A percentile compares a stretch with the other conserved stretches of the same genome.
Evolutionary conservation across 768 basidiomycete genomes (phyloP).

Genomic region (Cystobasidium tubakii): DNA sequence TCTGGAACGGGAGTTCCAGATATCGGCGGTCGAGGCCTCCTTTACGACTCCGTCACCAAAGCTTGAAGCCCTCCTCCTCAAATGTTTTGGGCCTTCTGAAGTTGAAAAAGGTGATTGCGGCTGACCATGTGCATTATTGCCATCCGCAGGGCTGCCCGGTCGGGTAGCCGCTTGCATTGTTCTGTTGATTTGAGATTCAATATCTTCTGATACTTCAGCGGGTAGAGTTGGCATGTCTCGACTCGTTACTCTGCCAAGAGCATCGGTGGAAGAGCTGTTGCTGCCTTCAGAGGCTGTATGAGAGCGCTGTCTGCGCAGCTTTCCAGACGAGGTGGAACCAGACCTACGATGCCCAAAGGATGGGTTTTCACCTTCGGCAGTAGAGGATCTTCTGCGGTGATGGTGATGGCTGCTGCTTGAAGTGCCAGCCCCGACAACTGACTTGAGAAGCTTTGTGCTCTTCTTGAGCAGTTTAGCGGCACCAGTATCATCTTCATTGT

Average conservation of each 20-base stretch:
- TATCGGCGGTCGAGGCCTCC: slow-evolving; percentile 38
- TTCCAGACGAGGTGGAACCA: neutral
- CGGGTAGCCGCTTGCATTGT: slow-evolving; percentile 28
- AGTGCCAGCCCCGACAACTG: neutral
- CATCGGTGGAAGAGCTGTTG: slow-evolving; percentile 46
- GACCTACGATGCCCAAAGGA: neutral
- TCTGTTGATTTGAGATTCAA: slow-evolving; percentile 50
- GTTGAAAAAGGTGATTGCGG: neutral
- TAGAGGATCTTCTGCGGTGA: neutral
- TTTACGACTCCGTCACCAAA: slow-evolving; percentile 28
- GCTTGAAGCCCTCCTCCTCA: slow-evolving; percentile 21
- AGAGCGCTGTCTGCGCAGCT: neutral
- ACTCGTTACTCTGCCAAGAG: slow-evolving; percentile 54
- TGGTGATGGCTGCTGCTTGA: slow-evolving; percentile 10
- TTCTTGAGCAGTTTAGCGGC: slow-evolving; percentile 25
- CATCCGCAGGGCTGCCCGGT: neutral
- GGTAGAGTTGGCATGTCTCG: slow-evolving; percentile 51
- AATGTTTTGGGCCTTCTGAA: neutral
- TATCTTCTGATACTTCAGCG: slow-evolving; percentile 61
- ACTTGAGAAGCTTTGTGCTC: slow-evolving; percentile 14
- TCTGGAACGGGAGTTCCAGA: slow-evolving; percentile 62
- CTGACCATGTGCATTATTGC: neutral
- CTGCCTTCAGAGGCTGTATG: slow-evolving; percentile 13
- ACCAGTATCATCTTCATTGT: slow-evolving; percentile 14
- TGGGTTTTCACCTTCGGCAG: neutral